A percentile compares a stretch with the other conserved stretches of the same genome.
These are phyloP conservation scores for Lagerstroemia speciosa DNA, from an alignment of 345 rosid genomes.

Conservation along the genomic window DNA sequence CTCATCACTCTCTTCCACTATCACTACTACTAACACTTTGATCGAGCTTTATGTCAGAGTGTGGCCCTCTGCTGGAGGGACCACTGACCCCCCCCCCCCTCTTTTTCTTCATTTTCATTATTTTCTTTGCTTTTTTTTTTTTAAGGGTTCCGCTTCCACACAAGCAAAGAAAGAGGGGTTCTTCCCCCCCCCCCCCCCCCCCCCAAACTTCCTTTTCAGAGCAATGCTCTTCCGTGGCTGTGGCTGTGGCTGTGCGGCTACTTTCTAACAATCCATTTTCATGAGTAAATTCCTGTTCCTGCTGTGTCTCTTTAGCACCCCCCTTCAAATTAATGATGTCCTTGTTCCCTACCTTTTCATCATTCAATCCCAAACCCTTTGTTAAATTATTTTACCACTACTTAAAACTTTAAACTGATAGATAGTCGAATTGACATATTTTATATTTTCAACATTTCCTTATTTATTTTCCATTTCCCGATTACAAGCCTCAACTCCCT, in stretches of 20 bases:
- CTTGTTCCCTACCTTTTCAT: not conserved
- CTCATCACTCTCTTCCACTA: not conserved
- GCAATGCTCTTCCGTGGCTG: not conserved
- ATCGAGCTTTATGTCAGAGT: slow-evolving; percentile 1
- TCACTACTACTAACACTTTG: slow-evolving; percentile 1
- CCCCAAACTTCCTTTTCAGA: slow-evolving; percentile 1
- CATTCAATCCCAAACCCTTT: not conserved
- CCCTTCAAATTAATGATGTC: not conserved
- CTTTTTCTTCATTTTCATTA: no score
- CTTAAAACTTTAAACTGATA: no score
- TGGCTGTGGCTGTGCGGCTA: not conserved
- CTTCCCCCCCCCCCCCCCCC: no score
- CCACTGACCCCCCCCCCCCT: not conserved
- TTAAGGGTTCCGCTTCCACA: slow-evolving; percentile 4
- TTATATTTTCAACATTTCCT: no score
- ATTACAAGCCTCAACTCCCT: no score
- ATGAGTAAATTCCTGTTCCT: slow-evolving; percentile 3
- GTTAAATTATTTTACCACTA: no score
- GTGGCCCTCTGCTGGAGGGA: not conserved
- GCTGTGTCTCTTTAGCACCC: not conserved
- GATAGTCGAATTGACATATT: not conserved
- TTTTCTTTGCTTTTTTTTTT: not conserved
- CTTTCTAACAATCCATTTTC: not conserved
- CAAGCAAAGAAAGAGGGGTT: not conserved
- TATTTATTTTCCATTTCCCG: no score